Percentiles rank a stretch among this genome's conserved stretches.
These are phyloP conservation scores for Aspergillus luchuensis DNA, from an alignment of 2,329 filamentous ascomycete genomes.

Conservation along the genomic window DNA sequence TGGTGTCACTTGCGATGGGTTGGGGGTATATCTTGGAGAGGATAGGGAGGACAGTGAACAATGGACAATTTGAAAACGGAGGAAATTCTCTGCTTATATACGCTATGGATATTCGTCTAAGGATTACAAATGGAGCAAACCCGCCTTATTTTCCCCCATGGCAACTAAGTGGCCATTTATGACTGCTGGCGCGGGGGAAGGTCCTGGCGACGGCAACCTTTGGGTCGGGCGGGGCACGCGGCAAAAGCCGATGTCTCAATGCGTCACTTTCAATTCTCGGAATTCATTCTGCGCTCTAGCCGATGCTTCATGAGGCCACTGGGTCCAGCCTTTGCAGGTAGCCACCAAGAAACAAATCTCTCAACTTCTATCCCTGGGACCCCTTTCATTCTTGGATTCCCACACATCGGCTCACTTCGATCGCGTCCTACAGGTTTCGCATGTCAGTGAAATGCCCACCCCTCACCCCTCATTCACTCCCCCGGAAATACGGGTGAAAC, in stretches of 20 bases:
- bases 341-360: background rate
- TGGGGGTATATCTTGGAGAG: background rate
- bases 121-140: background rate
- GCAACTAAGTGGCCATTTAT: slow-evolving; percentile 7
- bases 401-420: slow-evolving; percentile 37
- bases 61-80: background rate
- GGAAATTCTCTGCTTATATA: slow-evolving; percentile 11
- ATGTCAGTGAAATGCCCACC: background rate
- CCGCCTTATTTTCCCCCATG: background rate
- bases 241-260: slow-evolving; percentile 57
- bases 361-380: background rate
- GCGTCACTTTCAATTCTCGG: background rate
- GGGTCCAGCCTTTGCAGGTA: too few relatives aligned
- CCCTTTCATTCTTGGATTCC: slow-evolving; percentile 24
- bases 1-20: slow-evolving; percentile 24
- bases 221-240: slow-evolving; percentile 43
- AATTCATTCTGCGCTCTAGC: slow-evolving; percentile 11
- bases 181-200: slow-evolving; percentile 33
- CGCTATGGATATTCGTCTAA: background rate
- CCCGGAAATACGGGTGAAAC: slow-evolving; percentile 12
- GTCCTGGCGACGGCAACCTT: slow-evolving; percentile 44
- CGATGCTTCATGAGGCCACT: slow-evolving; percentile 5
- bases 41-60: background rate
- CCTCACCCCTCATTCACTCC: too few relatives aligned
- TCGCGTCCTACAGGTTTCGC: slow-evolving; percentile 29